These are phyloP conservation scores for Ilyonectria robusta DNA, from an alignment of 2,329 filamentous ascomycete genomes.

Conservation along the genomic window DNA sequence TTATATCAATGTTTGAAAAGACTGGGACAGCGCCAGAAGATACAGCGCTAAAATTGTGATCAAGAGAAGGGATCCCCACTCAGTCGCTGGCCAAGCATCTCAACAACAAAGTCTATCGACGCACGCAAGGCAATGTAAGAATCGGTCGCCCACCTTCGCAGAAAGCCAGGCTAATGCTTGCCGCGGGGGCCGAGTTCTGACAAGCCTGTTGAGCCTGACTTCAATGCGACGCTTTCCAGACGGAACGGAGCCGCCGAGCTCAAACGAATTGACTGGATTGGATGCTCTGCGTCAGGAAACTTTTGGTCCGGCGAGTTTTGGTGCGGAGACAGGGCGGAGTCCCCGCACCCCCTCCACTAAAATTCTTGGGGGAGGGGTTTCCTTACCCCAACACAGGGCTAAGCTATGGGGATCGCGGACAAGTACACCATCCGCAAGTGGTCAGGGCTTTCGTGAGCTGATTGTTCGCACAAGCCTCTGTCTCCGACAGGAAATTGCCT, in stretches of 20 bases:
- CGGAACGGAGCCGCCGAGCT: neutral
- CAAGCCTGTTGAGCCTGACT: neutral
- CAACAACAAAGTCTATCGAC: neutral
- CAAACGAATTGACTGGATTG: neutral
- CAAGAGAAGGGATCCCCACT: neutral
- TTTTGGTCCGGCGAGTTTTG: neutral
- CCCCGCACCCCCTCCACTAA: slow-evolving; percentile 3
- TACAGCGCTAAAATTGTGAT: neutral
- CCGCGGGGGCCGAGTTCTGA: neutral
- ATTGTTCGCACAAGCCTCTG: neutral
- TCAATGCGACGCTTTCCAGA: neutral
- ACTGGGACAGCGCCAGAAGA: neutral
- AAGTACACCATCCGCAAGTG: neutral
- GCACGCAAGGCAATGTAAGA: neutral
- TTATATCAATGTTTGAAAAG: neutral
- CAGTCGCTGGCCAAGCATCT: neutral
- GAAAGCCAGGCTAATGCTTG: neutral
- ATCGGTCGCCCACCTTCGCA: neutral
- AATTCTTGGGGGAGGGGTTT: neutral
- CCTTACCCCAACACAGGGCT: too few relatives aligned
- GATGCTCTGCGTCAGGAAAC: neutral
- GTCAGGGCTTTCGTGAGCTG: neutral
- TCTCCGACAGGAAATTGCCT: neutral
- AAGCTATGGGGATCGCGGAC: too few relatives aligned
- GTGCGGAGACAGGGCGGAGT: slow-evolving; percentile 24